A percentile compares a stretch with the other conserved stretches of the same genome.
Conservation (phyloP, 2,329 filamentous ascomycete genomes). For the Colletotrichum tropicicola region DNA sequence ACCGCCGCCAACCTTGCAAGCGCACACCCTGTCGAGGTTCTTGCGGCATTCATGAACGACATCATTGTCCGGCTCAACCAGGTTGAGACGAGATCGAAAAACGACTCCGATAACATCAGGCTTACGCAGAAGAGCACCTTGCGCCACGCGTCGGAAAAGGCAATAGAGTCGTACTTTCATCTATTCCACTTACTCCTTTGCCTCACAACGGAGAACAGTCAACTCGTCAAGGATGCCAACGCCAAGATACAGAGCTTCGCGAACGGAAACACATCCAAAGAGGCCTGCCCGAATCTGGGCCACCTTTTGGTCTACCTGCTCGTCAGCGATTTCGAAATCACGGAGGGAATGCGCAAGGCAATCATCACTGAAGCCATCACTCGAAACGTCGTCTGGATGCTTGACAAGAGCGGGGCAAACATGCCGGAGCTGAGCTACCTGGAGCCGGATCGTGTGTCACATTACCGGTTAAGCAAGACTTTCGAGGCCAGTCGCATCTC, state of each 20-base stretch:
- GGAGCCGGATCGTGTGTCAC: conserved; percentile 49
- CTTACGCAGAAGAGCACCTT: conserved; percentile 46
- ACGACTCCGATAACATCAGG: not conserved
- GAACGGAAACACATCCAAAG: conserved; percentile 48
- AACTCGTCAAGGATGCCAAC: conserved; percentile 51
- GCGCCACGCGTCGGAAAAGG: conserved; percentile 59
- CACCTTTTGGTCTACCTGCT: conserved; percentile 56
- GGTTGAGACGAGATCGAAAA: conserved; percentile 4
- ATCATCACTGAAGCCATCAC: conserved; percentile 59
- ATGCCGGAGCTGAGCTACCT: conserved; percentile 56
- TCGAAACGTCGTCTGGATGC: conserved; percentile 61
- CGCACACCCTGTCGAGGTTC: conserved; percentile 38
- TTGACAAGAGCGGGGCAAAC: conserved; percentile 45
- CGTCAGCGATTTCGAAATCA: conserved; percentile 53
- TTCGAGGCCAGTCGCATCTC: conserved; percentile 56
- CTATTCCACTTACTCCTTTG: conserved; percentile 61
- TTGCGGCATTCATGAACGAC: conserved; percentile 60
- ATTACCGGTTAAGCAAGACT: conserved; percentile 55
- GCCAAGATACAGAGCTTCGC: conserved; percentile 47
- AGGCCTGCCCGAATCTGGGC: conserved; percentile 55
- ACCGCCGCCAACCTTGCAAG: conserved; percentile 32
- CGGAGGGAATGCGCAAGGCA: conserved; percentile 45
- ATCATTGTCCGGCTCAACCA: conserved; percentile 58
- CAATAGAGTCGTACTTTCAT: conserved; percentile 61
- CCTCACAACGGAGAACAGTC: conserved; percentile 46